Evolutionary conservation across 352 stramenopile genomes (phyloP).

Genomic region (Globisporangium uncinulatum): DNA sequence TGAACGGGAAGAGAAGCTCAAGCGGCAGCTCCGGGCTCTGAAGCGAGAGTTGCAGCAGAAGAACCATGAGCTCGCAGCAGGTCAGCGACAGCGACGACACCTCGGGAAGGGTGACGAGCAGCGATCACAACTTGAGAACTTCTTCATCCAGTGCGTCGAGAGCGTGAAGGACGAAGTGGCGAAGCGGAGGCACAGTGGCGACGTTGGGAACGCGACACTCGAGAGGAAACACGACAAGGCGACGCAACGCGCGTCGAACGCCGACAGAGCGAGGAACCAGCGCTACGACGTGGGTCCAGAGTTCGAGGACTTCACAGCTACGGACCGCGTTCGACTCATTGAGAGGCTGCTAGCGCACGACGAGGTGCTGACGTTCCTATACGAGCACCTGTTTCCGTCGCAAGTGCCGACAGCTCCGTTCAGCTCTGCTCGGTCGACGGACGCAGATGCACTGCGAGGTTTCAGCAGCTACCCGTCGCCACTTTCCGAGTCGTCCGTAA

Average conservation of each 20-base stretch:
- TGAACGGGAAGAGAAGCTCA: constrained; percentile 64
- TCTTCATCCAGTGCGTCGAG: constrained; percentile 82
- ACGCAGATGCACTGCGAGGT: not conserved
- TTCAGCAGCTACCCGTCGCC: constrained; percentile 3
- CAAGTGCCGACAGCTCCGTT: constrained; percentile 9
- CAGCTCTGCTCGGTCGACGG: constrained; percentile 12
- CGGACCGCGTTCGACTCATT: constrained; percentile 68
- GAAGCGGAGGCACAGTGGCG: constrained; percentile 25
- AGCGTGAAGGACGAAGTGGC: constrained; percentile 77
- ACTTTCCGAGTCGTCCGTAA: constrained; percentile 12
- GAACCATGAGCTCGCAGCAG: constrained; percentile 37
- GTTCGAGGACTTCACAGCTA: constrained; percentile 61
- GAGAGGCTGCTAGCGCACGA: constrained; percentile 73
- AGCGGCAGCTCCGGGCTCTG: constrained; percentile 54
- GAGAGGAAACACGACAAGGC: constrained; percentile 20
- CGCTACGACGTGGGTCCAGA: constrained; percentile 31
- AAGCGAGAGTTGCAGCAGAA: constrained; percentile 70
- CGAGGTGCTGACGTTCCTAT: constrained; percentile 70
- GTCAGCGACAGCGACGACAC: constrained; percentile 33
- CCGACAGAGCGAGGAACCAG: constrained; percentile 26
- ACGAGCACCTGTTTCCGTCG: constrained; percentile 68
- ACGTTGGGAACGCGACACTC: not conserved
- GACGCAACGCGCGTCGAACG: constrained; percentile 10
- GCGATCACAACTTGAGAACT: constrained; percentile 53
- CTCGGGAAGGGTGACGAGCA: constrained; percentile 23